Evolutionary conservation across 2,329 filamentous ascomycete genomes (phyloP).

Genomic region (Ophiostoma montium): DNA sequence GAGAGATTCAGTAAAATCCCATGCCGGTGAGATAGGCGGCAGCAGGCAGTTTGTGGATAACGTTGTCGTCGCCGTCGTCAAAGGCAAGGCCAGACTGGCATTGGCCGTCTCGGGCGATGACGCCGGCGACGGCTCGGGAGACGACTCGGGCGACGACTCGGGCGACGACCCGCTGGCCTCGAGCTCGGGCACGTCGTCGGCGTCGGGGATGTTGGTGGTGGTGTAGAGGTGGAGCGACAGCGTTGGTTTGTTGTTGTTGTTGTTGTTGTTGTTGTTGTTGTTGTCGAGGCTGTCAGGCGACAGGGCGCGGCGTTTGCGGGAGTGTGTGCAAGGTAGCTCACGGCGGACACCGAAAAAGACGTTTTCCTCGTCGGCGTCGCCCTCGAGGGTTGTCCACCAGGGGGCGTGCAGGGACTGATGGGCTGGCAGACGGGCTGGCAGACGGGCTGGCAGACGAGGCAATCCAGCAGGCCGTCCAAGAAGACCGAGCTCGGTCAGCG

Average conservation of each 20-base stretch:
- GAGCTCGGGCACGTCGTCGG: background rate
- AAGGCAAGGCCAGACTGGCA: background rate
- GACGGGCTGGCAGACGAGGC: too few species aligned
- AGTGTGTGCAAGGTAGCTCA: background rate
- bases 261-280: background rate
- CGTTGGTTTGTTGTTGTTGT: background rate
- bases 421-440: too few species aligned
- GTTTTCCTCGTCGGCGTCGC: background rate
- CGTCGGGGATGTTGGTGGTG: background rate
- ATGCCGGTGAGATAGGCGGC: too few species aligned
- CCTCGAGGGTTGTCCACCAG: background rate
- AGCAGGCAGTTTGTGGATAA: background rate
- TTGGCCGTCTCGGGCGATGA: background rate
- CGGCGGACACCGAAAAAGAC: background rate
- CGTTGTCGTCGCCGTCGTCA: conserved; percentile 2
- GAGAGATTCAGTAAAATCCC: too few species aligned
- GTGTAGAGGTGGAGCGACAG: too few species aligned
- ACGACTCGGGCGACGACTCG: background rate
- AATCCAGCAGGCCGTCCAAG: background rate
- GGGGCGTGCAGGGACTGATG: background rate
- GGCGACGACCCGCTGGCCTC: background rate
- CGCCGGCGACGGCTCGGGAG: background rate
- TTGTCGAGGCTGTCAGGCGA: too few species aligned
- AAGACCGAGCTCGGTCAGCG: conserved; percentile 10
- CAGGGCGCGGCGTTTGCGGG: background rate